Evolutionary conservation across 768 basidiomycete genomes (phyloP).

Genomic region (Hericium erinaceus): DNA sequence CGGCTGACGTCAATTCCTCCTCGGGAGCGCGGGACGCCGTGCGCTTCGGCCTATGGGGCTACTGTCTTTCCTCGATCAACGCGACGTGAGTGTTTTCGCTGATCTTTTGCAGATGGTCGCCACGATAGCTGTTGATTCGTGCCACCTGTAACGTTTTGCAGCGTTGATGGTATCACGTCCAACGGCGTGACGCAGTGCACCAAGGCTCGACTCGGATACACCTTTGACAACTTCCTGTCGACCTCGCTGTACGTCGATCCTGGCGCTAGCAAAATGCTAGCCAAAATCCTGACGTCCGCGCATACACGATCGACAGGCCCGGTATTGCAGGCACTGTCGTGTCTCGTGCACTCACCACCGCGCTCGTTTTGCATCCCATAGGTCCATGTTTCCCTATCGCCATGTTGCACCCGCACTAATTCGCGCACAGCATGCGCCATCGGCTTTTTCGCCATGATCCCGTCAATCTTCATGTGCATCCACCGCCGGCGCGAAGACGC

Average conservation of each 20-base stretch:
- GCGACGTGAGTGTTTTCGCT: conserved; percentile 28
- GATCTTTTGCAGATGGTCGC: neutral
- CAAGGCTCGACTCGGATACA: conserved; percentile 41
- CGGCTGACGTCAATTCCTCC: conserved; percentile 25
- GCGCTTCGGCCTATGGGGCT: conserved; percentile 57
- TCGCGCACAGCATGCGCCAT: too few species aligned
- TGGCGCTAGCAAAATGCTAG: too few species aligned
- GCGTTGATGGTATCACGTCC: conserved; percentile 33
- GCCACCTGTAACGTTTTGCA: conserved; percentile 13
- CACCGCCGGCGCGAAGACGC: conserved; percentile 25
- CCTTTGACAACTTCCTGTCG: conserved; percentile 41
- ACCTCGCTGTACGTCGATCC: conserved; percentile 30
- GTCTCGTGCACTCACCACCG: too few species aligned
- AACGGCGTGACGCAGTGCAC: conserved; percentile 37
- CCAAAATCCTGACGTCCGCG: too few species aligned
- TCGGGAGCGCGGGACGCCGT: conserved; percentile 29
- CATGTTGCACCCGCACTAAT: too few species aligned
- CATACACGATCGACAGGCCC: too few species aligned
- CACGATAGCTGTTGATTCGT: too few species aligned
- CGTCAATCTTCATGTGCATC: neutral
- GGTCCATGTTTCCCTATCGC: too few species aligned
- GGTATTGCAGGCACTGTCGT: too few species aligned
- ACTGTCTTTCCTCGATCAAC: conserved; percentile 41
- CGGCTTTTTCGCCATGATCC: too few species aligned
- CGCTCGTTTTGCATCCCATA: too few species aligned